Conservation (phyloP, 2,329 filamentous ascomycete species). For the Fusarium papillatum region DNA sequence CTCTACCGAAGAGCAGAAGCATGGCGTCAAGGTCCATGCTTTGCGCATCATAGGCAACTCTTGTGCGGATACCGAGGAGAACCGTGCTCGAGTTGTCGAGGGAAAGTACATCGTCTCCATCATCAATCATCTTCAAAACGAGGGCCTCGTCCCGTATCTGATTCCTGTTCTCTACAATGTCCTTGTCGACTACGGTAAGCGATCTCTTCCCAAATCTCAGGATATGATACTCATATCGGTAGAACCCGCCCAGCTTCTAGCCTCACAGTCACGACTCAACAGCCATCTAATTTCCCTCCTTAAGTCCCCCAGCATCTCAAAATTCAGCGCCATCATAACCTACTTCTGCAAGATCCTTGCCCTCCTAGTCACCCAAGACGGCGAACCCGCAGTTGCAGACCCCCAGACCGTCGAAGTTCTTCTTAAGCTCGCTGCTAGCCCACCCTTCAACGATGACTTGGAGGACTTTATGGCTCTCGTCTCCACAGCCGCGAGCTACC, state of each 20-base stretch:
- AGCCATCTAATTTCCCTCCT: slow-evolving; percentile 63
- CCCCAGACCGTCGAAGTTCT: slow-evolving; percentile 63
- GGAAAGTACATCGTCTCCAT: slow-evolving; percentile 62
- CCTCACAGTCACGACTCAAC: slow-evolving; percentile 65
- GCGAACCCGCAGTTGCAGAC: slow-evolving; percentile 59
- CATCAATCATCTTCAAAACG: slow-evolving; percentile 61
- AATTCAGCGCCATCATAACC: slow-evolving; percentile 59
- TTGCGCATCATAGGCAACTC: slow-evolving; percentile 73
- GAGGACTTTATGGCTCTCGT: slow-evolving; percentile 68
- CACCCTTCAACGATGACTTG: slow-evolving; percentile 57
- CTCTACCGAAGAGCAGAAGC: slow-evolving; percentile 50
- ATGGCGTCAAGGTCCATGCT: slow-evolving; percentile 64
- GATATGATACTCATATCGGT: slow-evolving; percentile 2
- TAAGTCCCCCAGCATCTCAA: slow-evolving; percentile 57
- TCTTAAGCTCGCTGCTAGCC: slow-evolving; percentile 61
- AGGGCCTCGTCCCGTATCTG: slow-evolving; percentile 63
- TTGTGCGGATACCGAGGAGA: slow-evolving; percentile 74
- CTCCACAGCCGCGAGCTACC: slow-evolving; percentile 67
- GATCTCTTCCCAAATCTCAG: not conserved
- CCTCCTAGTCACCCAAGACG: slow-evolving; percentile 66
- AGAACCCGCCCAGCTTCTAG: slow-evolving; percentile 71
- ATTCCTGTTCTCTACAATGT: slow-evolving; percentile 75
- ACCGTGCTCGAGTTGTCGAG: slow-evolving; percentile 67
- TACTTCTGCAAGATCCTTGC: slow-evolving; percentile 70
- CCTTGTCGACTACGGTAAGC: slow-evolving; percentile 72